Evolutionary conservation across 768 basidiomycete genomes (phyloP), one percentile per base, ranked within the genome.

Genomic region (Rhizopogon roseolus): DNA sequence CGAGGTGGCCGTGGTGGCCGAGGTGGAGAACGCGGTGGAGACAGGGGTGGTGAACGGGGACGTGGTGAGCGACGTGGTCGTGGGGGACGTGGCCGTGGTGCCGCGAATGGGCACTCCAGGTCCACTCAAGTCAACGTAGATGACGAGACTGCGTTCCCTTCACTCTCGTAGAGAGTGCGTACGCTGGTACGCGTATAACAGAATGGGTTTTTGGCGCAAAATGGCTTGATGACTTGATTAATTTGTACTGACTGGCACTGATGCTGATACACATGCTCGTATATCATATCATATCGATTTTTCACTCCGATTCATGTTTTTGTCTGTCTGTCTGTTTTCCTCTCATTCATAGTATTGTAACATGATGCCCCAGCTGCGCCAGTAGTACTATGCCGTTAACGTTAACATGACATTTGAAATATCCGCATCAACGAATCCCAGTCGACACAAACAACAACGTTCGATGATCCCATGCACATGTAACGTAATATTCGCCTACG

Each of bases 141-240:
- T 63, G 93, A 97, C 71, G 77, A 90, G 71, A 75, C 73, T 27
- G 93, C 91, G 55, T 97, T 97, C 85, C 93, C 93, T 42, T 91
- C 93, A 60, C 81, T 97, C 60, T 79, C 88, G 57, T 81, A 69
- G 53, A 41, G 22, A 57, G 60, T 56, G 9, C 40, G 27, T 22
- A 19, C 27, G 44, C 16, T 34, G 28, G 51, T 27, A 29, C 27
- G 9, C 43, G 50, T 17, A 53, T 17, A 16, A 53, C 41, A 22
- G 41, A 42, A 32, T 52, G 51, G 51, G 41, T 43, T 50, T 29
- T 40, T 37, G 49, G 49, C 22, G 50, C 54, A 42, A 41, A 43
- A 55, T 55, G 19, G 11, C 29, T 46, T 19, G 46, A 48, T 25
- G 34, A 19, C 34, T 48, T 36, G 19, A 48, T 48, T 48, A 48